Conservation (phyloP, 2,329 filamentous ascomycete genomes). For the Microcyclospora tardicrescens region DNA sequence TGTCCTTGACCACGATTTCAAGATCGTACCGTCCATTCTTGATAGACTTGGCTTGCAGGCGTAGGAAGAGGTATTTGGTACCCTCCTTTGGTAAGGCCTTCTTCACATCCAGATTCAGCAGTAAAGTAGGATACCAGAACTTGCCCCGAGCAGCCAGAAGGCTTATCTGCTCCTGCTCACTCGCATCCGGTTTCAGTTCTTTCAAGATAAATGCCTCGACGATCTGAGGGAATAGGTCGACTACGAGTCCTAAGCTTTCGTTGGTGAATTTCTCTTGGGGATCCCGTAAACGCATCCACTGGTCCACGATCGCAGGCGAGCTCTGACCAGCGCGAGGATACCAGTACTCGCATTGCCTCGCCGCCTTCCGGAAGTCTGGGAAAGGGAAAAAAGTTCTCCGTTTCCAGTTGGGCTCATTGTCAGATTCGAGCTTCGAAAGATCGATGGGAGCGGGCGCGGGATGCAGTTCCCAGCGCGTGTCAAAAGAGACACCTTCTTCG, state of each 20-base stretch:
- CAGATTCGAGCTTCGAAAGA: constrained; percentile 28
- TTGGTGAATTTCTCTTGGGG: constrained; percentile 52
- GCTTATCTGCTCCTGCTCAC: constrained; percentile 24
- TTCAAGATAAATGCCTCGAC: constrained; percentile 36
- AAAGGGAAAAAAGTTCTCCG: constrained; percentile 32
- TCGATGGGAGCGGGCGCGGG: constrained; percentile 33
- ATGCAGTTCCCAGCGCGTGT: constrained; percentile 41
- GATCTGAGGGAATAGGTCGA: constrained; percentile 57
- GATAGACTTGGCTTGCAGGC: constrained; percentile 53
- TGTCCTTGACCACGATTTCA: constrained; percentile 56
- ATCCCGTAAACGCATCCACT: constrained; percentile 53
- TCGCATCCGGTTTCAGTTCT: constrained; percentile 5
- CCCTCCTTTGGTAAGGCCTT: constrained; percentile 54
- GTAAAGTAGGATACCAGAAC: constrained; percentile 63
- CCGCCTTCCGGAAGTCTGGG: constrained; percentile 36
- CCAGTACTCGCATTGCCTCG: constrained; percentile 38
- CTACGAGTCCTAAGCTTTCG: constrained; percentile 49
- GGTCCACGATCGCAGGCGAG: constrained; percentile 37
- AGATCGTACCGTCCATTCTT: constrained; percentile 62
- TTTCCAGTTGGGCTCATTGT: constrained; percentile 37
- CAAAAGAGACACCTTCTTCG: constrained; percentile 45
- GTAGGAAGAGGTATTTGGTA: constrained; percentile 57
- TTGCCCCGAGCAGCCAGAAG: background rate
- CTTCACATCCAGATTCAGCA: constrained; percentile 66
- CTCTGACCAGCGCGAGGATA: constrained; percentile 37